Evolutionary conservation across 1,284 basidiomycete species (phyloP).

Genomic region (Stereum hirsutum): DNA sequence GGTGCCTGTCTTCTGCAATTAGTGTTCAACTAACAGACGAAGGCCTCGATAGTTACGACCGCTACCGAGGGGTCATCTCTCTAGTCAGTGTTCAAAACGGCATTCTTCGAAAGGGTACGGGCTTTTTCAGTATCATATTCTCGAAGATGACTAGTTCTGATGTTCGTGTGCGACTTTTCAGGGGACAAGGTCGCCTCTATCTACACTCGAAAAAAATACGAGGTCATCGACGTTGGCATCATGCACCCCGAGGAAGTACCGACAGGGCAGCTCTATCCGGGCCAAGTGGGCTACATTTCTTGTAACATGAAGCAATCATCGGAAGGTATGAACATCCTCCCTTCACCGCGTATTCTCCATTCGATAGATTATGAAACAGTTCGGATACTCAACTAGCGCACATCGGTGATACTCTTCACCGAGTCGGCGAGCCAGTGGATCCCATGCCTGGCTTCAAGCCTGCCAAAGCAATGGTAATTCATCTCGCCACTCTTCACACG

Average conservation of each 20-base stretch:
- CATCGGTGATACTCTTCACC: conserved; percentile 91
- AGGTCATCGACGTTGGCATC: conserved; percentile 87
- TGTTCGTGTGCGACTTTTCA: no score
- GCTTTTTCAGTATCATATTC: conserved; percentile 2
- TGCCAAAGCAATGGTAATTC: conserved; percentile 83
- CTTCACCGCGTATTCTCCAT: neutral
- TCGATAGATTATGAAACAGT: neutral
- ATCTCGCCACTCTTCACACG: neutral
- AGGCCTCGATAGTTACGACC: conserved; percentile 68
- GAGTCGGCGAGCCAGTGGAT: conserved; percentile 66
- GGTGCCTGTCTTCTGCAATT: conserved; percentile 20
- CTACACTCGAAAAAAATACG: conserved; percentile 86
- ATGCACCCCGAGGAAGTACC: conserved; percentile 86
- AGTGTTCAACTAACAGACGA: neutral
- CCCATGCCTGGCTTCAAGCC: conserved; percentile 91
- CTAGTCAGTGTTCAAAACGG: conserved; percentile 76
- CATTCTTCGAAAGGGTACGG: conserved; percentile 50
- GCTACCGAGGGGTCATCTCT: conserved; percentile 94
- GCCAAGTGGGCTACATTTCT: conserved; percentile 87
- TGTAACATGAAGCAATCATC: conserved; percentile 98
- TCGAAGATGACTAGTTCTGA: no score
- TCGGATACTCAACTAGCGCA: conserved; percentile 45
- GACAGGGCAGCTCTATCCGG: conserved; percentile 63
- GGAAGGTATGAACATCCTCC: conserved; percentile 55
- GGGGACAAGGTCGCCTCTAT: conserved; percentile 87